These are phyloP conservation scores for Yarrowia sp. DNA, from an alignment of 805 yeast species.

Conservation along the genomic window DNA sequence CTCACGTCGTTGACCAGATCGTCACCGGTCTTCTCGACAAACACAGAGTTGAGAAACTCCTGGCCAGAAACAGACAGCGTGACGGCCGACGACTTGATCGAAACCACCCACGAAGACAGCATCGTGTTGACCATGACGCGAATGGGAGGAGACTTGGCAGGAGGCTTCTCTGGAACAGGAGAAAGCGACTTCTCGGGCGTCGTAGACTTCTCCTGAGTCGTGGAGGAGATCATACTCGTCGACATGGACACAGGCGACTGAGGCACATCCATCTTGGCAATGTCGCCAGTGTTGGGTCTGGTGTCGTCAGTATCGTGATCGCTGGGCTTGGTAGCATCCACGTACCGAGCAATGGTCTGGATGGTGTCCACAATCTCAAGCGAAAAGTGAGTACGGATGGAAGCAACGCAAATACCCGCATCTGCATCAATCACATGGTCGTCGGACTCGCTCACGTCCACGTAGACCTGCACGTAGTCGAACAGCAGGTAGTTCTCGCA, in stretches of 20 bases:
- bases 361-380: neutral
- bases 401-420: neutral
- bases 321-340: neutral
- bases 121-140: constrained; percentile 12
- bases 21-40: neutral
- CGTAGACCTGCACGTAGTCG: constrained; percentile 30
- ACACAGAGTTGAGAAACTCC: constrained; percentile 9
- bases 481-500: constrained; percentile 40
- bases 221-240: neutral
- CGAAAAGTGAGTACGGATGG: constrained; percentile 2
- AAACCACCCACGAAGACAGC: constrained; percentile 15
- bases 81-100: constrained; percentile 3
- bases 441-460: neutral
- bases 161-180: neutral
- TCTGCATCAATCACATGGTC: constrained; percentile 13
- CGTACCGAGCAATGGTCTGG: neutral
- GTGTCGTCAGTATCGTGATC: neutral
- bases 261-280: neutral
- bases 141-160: neutral
- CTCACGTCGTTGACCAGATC: neutral
- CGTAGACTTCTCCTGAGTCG: neutral
- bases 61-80: neutral
- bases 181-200: neutral
- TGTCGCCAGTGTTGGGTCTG: neutral
- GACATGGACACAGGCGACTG: neutral